Evolutionary conservation across 1,284 basidiomycete genomes (phyloP).

Genomic region (Coriolopsis trogii): DNA sequence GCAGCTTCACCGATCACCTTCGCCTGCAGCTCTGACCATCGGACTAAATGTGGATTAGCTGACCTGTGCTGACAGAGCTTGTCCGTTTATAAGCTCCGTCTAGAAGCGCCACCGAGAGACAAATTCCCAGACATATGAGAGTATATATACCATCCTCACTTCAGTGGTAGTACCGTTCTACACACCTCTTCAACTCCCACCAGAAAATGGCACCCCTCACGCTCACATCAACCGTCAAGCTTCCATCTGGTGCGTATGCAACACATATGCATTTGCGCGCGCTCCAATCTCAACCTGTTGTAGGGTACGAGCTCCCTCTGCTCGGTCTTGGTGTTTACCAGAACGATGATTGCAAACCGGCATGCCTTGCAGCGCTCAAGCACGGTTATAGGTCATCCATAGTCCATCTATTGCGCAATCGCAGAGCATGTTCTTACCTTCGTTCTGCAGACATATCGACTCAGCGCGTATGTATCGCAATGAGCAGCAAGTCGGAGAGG

Average conservation of each 20-base stretch:
- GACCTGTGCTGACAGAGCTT: constrained; percentile 1
- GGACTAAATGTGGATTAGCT: no score
- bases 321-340: constrained; percentile 85
- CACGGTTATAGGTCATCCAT: constrained; percentile 70
- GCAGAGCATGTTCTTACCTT: constrained; percentile 30
- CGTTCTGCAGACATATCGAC: constrained; percentile 62
- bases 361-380: constrained; percentile 69
- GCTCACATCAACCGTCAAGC: constrained; percentile 12
- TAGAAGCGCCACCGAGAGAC: neutral
- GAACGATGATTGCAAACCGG: constrained; percentile 59
- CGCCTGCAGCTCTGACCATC: neutral
- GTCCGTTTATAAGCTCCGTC: no score
- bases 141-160: neutral
- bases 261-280: neutral
- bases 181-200: neutral
- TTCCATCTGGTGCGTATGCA: constrained; percentile 11
- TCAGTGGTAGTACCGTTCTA: neutral
- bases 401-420: neutral
- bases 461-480: constrained; percentile 77
- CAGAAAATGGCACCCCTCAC: constrained; percentile 11
- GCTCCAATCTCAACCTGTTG: neutral
- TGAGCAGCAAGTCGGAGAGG: constrained; percentile 65
- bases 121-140: neutral
- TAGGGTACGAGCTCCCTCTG: constrained; percentile 67
- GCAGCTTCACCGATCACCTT: neutral